These are phyloP conservation scores for Penicillium longicatenatum DNA, from an alignment of 495 filamentous ascomycete genomes.

Conservation along the genomic window DNA sequence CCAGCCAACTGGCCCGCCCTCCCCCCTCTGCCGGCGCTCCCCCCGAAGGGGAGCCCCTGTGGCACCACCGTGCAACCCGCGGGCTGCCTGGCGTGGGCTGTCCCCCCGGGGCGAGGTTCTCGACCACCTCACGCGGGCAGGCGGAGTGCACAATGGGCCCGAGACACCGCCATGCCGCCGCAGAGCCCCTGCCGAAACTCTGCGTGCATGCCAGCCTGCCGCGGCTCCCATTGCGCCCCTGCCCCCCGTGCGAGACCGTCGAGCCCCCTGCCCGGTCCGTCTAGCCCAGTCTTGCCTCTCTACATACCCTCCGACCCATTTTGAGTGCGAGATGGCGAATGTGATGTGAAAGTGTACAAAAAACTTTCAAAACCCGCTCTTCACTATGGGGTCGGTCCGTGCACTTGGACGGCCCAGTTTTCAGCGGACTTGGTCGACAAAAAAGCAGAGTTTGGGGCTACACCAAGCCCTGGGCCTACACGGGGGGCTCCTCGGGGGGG, in stretches of 20 bases:
- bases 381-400: slow-evolving; percentile 16
- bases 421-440: not conserved
- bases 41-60: not conserved
- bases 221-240: not conserved
- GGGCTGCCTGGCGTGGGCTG: not conserved
- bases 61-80: not conserved
- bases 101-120: not conserved
- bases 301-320: slow-evolving; percentile 22
- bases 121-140: not conserved
- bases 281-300: slow-evolving; percentile 13
- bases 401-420: not conserved
- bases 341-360: slow-evolving; percentile 7
- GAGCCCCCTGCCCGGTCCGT: not conserved
- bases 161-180: not conserved
- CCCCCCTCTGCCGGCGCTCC: too few relatives aligned
- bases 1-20: not conserved
- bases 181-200: not conserved
- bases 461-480: too few relatives aligned
- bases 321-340: slow-evolving; percentile 4
- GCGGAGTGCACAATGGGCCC: not conserved
- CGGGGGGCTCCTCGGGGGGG: not conserved
- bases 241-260: not conserved
- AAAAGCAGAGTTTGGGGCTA: not conserved
- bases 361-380: slow-evolving; percentile 5
- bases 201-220: not conserved